These are phyloP conservation scores for Hypomyces perniciosus DNA, from an alignment of 2,329 filamentous ascomycete genomes.

Conservation along the genomic window DNA sequence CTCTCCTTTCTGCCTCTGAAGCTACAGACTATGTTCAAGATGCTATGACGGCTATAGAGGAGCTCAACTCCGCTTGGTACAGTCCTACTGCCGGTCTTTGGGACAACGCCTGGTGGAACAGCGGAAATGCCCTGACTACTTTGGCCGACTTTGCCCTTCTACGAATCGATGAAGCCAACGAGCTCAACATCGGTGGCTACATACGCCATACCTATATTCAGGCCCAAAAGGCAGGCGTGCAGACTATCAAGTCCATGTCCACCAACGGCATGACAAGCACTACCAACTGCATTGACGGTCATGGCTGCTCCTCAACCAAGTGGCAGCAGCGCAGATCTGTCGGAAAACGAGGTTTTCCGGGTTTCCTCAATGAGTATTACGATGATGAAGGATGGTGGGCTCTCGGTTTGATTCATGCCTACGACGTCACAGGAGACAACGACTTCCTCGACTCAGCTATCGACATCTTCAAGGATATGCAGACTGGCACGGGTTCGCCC, in stretches of 20 bases:
- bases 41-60: constrained; percentile 11
- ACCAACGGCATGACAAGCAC: constrained; percentile 27
- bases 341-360: constrained; percentile 25
- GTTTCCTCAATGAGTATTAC: constrained; percentile 49
- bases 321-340: constrained; percentile 27
- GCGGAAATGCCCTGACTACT: constrained; percentile 59
- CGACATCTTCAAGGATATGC: constrained; percentile 52
- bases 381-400: constrained; percentile 63
- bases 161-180: constrained; percentile 27
- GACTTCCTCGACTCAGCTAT: constrained; percentile 50
- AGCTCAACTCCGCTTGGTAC: constrained; percentile 55
- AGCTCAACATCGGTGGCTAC: constrained; percentile 33
- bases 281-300: constrained; percentile 22
- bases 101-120: constrained; percentile 67
- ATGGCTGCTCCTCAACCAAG: constrained; percentile 1
- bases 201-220: constrained; percentile 41
- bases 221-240: constrained; percentile 36
- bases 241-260: constrained; percentile 33
- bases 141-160: constrained; percentile 48
- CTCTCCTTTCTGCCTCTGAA: constrained; percentile 1
- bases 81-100: constrained; percentile 55
- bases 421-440: constrained; percentile 45
- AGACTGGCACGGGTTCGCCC: constrained; percentile 38
- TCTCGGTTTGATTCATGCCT: constrained; percentile 51
- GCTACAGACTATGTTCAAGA: constrained; percentile 7